Evolutionary conservation across 2,329 filamentous ascomycete species (phyloP), one percentile per base, ranked within the genome.

Genomic region (Penicillium sp.): DNA sequence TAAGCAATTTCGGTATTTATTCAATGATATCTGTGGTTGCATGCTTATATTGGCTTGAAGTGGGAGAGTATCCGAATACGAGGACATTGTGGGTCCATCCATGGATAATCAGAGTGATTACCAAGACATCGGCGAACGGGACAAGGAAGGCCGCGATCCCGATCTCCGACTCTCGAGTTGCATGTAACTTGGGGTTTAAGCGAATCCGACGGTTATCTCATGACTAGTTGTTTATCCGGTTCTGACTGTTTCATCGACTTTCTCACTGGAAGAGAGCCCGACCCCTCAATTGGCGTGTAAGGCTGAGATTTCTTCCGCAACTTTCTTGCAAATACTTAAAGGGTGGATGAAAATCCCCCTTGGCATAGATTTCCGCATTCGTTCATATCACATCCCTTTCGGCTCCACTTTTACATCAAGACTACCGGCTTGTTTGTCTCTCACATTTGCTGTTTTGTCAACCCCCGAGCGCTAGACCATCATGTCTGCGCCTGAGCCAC

Each of bases 401-500:
- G 34, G 34, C 34, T 40, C 42, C 42, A 44, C 42, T 31, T 21
- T 10, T 43, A 43, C 18, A 32, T 46, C 9, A 40, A 40, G 4
- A 1, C 32, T 38, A 24, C 9, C n/a, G 6, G 18, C 14, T 32
- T 29, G n/a, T 29, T 44, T 22, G 18, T 39, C 27, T 14, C 18
- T 36, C 13, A 13, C 16, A 27, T 18, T 36, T 6, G 18, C 24
- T 11, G 31, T 40, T 21, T 4, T 34, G 21, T 13, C 14, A 39
- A 14, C 34, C 14, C 45, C 31, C 27, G 27, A 43, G 22, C 34
- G 11, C 14, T n/a, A 41, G 18, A 21, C 45, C 43, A 38, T 24
- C 31, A 63, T 63, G 60, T 55, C 60, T 10, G 47, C 50, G 44
- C 48, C 52, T 11, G 58, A 61, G 13, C 52, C 62, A 34, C 54